phyloP scores from a whole-genome alignment of 192 early-diverging fungal species.

The Mortierella antarctica region DNA sequence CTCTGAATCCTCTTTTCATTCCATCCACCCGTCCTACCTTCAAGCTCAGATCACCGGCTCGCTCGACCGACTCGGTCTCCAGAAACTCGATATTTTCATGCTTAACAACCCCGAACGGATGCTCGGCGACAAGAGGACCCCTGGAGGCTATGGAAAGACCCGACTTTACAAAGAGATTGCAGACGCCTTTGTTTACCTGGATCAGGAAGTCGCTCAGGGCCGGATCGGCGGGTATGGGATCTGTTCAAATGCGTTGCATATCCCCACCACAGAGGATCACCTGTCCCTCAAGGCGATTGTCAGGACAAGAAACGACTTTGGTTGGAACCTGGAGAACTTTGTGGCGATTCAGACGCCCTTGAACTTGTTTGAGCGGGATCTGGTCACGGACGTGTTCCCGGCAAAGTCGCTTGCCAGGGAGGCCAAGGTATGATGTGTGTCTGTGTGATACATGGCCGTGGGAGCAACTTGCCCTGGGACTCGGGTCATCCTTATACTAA shows the following conservation, averaged over 20 bases:
- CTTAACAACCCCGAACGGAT: conserved; percentile 83
- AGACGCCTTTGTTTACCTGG: conserved; percentile 68
- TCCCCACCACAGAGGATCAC: conserved; percentile 68
- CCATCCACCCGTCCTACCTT: conserved; percentile 70
- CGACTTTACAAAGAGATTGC: conserved; percentile 70
- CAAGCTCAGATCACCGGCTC: conserved; percentile 66
- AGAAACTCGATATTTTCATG: conserved; percentile 78
- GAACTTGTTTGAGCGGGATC: conserved; percentile 79
- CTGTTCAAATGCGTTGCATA: conserved; percentile 71
- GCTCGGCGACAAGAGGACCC: conserved; percentile 55
- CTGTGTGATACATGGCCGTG: not conserved
- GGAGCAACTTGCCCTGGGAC: not conserved
- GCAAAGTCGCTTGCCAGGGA: conserved; percentile 47
- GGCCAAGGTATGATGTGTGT: conserved; percentile 61
- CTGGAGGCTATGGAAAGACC: conserved; percentile 21
- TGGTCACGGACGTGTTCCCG: conserved; percentile 50
- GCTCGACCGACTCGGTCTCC: conserved; percentile 61
- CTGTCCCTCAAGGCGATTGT: conserved; percentile 66
- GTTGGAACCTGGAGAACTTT: conserved; percentile 61
- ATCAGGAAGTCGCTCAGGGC: conserved; percentile 66
- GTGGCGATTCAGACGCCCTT: conserved; percentile 75
- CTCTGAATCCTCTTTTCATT: conserved; percentile 65
- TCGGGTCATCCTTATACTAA: not conserved
- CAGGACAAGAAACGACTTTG: conserved; percentile 34
- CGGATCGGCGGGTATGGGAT: conserved; percentile 77